A percentile compares a stretch with the other conserved stretches of the same genome.
Evolutionary conservation across 1,284 basidiomycete species (phyloP).

Genomic region (Trametes hirsuta): DNA sequence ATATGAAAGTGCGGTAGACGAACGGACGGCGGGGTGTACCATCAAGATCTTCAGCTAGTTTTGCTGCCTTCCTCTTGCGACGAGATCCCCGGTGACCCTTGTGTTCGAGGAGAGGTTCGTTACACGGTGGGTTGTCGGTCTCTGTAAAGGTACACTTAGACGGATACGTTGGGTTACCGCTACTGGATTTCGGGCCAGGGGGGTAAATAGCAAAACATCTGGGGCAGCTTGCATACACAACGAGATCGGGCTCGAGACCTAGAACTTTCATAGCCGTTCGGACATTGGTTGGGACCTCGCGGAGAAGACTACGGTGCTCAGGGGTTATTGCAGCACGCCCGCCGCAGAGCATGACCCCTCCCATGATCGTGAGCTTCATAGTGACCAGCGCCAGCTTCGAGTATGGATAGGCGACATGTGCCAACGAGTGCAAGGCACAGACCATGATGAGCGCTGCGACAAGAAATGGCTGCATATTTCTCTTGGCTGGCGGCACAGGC

Average conservation of each 20-base stretch:
- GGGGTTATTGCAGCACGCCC: neutral
- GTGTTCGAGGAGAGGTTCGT: neutral
- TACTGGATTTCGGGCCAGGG: neutral
- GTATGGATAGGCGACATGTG: neutral
- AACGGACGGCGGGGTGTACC: neutral
- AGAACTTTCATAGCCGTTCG: neutral
- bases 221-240: constrained; percentile 9
- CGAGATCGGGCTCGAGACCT: constrained; percentile 2
- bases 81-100: neutral
- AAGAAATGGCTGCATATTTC: constrained; percentile 2
- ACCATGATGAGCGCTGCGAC: neutral
- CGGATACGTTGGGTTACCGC: neutral
- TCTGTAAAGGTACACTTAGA: neutral
- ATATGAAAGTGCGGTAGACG: neutral
- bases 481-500: neutral
- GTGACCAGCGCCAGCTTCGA: neutral
- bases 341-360: neutral
- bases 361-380: neutral
- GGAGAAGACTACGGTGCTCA: neutral
- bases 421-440: neutral
- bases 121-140: constrained; percentile 1
- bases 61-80: neutral
- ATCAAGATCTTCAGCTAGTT: neutral
- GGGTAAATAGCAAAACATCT: constrained; percentile 7
- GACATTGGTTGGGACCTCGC: neutral